Base-by-base conservation (phyloP, 202 grass and related monocot genomes). In the Schoenoplectus tabernaemontani region DNA sequence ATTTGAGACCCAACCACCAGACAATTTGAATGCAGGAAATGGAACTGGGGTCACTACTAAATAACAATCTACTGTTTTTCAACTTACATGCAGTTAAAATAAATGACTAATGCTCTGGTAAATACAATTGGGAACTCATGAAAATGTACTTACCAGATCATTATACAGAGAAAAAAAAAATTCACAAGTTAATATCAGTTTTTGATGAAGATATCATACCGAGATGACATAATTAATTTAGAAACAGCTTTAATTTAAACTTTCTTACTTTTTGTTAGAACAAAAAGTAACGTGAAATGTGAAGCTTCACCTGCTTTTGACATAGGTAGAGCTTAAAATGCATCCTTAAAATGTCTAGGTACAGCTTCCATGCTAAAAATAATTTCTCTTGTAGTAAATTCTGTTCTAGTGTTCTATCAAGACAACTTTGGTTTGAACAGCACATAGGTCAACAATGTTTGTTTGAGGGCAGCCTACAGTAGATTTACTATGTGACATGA, bases 1-100 rank as follows among this genome's bases (percentile, higher is more conserved):
- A 79, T 47, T 65, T 80, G 77, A 80, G 58, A 63, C 37, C 74
- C 24, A 60, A 39, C 76, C 15, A 61, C 76, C 76, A 19, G 56
- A 26, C 36, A 59, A 59, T 44, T 24, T 78, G 28, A 9, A 78
- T 62, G 30, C 16, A 78, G 16, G 32, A 59, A 57, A 33, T 36
- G 9, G 9, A 44, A 44, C 39, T 44, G 65, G 63, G 37, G 38
- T 19, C 65, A 42, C 9, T 1, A 0, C 1, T 39, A 13, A 60
- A 26, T 26, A 42, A 33, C 33, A 78, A 13, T 61, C 61, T 44
- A 16, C 4, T 78, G 34, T 44, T 78, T 8, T 6, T 26, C n/a
- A 56, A 68, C 19, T 68, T 22, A 6, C 19, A 68, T 11, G 13
- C n/a, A 68, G 19, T 68, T 68, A 4, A 68, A 44, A 4, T 17